Evolutionary conservation across 2,329 filamentous ascomycete genomes (phyloP), one percentile per base, ranked within the genome.

Genomic region (Neopestalotiopsis rosae): DNA sequence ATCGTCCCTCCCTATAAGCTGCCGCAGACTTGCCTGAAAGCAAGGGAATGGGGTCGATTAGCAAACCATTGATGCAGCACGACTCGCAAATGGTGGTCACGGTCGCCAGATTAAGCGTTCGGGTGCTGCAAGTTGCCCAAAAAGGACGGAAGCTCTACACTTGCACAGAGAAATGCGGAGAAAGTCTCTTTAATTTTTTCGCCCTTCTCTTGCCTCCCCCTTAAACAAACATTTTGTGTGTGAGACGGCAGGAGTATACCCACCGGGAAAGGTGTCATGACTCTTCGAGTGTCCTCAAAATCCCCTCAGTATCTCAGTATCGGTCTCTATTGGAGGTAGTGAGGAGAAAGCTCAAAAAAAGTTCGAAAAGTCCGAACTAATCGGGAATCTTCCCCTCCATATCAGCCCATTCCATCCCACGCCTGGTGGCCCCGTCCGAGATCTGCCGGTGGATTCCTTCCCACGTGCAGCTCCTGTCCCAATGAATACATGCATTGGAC

Each of bases 401-500:
- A 28, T 28, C 24, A 28, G 24, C 34, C 34, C 34, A 6, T 7
- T 38, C 34, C 45, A 17, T 52, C 45, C 45, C 45, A 52, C 45
- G 45, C 45, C 45, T 52, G n/a, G 45, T 52, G 24, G 24, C 45
- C 45, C 17, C 45, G 45, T 52, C 14, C 45, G 10, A 62, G 59
- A 62, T 62, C 59, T 62, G 59, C 59, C 59, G 59, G 59, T 62
- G 59, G 59, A 40, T 62, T 62, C 59, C 17, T 62, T 40, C 30
- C 59, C 59, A 62, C 59, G 59, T 62, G 59, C 59, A 62, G 59
- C 17, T n/a, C 24, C 13, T 59, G 57, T 20, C 32, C 59, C 34
- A 40, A 62, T 9, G 32, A 62, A 52, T 20, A 52, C 17, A 20
- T 52, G 17, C 20, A 52, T 52, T 52, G 45, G 45, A 9, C 17